A percentile compares a stretch with the other conserved stretches of the same genome.
These are phyloP conservation scores for Imleria badia DNA, from an alignment of 768 basidiomycete genomes.

Conservation along the genomic window DNA sequence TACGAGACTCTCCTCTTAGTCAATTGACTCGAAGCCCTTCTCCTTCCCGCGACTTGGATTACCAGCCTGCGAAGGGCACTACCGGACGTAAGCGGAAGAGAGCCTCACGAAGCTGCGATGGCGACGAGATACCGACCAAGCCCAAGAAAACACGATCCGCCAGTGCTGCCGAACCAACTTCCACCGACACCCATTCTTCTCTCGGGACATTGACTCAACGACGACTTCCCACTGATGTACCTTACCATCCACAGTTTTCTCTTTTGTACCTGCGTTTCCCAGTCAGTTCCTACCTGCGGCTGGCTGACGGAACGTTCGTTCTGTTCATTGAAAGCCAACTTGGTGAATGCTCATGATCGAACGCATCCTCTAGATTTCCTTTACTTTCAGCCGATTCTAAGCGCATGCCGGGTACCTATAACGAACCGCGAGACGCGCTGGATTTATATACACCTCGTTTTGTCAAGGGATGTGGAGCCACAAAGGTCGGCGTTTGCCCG, in stretches of 20 bases:
- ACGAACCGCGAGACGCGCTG: slow-evolving; percentile 55
- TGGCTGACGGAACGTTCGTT: slow-evolving; percentile 40
- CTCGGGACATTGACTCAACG: slow-evolving; percentile 32
- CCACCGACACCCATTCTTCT: neutral
- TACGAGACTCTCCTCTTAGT: neutral
- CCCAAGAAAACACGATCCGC: slow-evolving; percentile 11
- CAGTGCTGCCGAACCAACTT: neutral
- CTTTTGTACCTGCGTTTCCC: slow-evolving; percentile 74
- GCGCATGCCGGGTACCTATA: slow-evolving; percentile 47
- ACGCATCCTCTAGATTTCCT: slow-evolving; percentile 15
- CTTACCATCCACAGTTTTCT: slow-evolving; percentile 49
- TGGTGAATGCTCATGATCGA: neutral
- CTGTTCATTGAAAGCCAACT: neutral
- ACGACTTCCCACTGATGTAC: slow-evolving; percentile 49
- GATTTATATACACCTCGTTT: slow-evolving; percentile 82
- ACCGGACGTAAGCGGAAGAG: slow-evolving; percentile 20
- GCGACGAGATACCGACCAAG: slow-evolving; percentile 4
- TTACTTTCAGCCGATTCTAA: slow-evolving; percentile 16
- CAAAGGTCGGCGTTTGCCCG: slow-evolving; percentile 77
- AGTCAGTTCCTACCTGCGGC: slow-evolving; percentile 53
- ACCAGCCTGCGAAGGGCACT: slow-evolving; percentile 18
- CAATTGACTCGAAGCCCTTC: slow-evolving; percentile 4
- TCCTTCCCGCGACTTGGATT: slow-evolving; percentile 2
- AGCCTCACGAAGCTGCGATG: slow-evolving; percentile 5
- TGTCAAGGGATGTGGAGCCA: slow-evolving; percentile 63